These are phyloP conservation scores for Capsicum rhomboideum DNA, from an alignment of 257 asterid genomes.

Conservation along the genomic window DNA sequence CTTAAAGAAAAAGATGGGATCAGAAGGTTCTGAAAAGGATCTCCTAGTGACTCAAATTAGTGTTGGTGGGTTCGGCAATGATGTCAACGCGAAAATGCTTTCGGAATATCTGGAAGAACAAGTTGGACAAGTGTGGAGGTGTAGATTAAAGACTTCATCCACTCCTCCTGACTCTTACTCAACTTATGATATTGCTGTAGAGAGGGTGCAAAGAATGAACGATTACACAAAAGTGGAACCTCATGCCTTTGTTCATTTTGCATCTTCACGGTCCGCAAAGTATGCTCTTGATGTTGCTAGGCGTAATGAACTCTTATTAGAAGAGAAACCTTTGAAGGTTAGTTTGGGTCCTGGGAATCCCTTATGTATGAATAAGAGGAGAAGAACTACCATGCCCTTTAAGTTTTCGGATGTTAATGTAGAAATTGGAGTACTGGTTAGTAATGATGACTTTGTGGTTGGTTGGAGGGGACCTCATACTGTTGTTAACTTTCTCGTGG, in stretches of 20 bases:
- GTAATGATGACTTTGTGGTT: constrained; percentile 53
- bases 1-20: constrained; percentile 34
- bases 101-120: constrained; percentile 45
- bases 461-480: constrained; percentile 63
- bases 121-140: constrained; percentile 70
- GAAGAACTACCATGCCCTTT: constrained; percentile 50
- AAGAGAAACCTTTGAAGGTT: constrained; percentile 36
- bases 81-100: constrained; percentile 61
- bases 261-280: constrained; percentile 36
- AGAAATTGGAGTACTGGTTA: constrained; percentile 56
- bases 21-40: constrained; percentile 26
- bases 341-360: constrained; percentile 80
- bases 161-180: constrained; percentile 76
- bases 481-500: constrained; percentile 69
- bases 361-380: constrained; percentile 44
- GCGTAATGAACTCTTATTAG: constrained; percentile 38
- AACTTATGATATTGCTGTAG: constrained; percentile 28
- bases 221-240: constrained; percentile 59
- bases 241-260: constrained; percentile 87
- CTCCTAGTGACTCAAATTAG: constrained; percentile 65
- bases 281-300: constrained; percentile 50
- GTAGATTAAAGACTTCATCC: constrained; percentile 88
- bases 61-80: constrained; percentile 56
- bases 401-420: constrained; percentile 41
- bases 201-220: constrained; percentile 17